These are phyloP conservation scores for Trifolium repens DNA, from an alignment of 306 rosid species.

Conservation along the genomic window DNA sequence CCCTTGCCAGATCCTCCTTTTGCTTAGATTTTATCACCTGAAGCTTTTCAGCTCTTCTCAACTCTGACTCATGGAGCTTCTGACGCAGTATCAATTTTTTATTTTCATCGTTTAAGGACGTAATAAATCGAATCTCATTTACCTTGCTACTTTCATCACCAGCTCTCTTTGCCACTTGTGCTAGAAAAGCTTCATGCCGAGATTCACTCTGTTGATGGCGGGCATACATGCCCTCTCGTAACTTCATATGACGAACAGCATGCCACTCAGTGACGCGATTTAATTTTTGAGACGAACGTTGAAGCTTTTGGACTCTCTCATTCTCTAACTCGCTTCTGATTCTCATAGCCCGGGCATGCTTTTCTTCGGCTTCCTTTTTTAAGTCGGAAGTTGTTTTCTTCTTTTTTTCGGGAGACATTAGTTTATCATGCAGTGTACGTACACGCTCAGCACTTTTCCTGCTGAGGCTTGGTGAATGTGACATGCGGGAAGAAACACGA, in stretches of 20 bases:
- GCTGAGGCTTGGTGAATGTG: constrained; percentile 82
- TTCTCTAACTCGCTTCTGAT: constrained; percentile 91
- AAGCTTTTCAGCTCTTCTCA: constrained; percentile 98
- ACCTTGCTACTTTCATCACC: constrained; percentile 99
- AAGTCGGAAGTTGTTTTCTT: constrained; percentile 86
- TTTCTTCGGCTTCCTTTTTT: constrained; percentile 91
- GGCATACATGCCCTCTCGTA: constrained; percentile 96
- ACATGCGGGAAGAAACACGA: constrained; percentile 80
- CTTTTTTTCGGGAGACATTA: constrained; percentile 96
- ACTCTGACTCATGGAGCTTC: constrained; percentile 95
- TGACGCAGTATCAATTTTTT: constrained; percentile 87
- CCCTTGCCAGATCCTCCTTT: constrained; percentile 96
- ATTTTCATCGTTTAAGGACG: constrained; percentile 94
- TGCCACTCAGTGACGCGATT: constrained; percentile 92
- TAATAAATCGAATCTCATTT: constrained; percentile 95
- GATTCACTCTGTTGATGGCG: constrained; percentile 97
- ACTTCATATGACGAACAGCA: constrained; percentile 88
- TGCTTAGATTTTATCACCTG: constrained; percentile 94
- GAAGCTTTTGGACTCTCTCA: constrained; percentile 96
- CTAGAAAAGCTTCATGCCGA: constrained; percentile 96
- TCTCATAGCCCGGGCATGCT: constrained; percentile 97
- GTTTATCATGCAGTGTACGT: constrained; percentile 87
- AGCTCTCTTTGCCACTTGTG: constrained; percentile 98
- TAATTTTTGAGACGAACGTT: constrained; percentile 86
- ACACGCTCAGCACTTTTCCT: constrained; percentile 94